Percentiles rank a stretch among this genome's conserved stretches.
These are phyloP conservation scores for Linderniella brevidens DNA, from an alignment of 257 asterid genomes.

Conservation along the genomic window DNA sequence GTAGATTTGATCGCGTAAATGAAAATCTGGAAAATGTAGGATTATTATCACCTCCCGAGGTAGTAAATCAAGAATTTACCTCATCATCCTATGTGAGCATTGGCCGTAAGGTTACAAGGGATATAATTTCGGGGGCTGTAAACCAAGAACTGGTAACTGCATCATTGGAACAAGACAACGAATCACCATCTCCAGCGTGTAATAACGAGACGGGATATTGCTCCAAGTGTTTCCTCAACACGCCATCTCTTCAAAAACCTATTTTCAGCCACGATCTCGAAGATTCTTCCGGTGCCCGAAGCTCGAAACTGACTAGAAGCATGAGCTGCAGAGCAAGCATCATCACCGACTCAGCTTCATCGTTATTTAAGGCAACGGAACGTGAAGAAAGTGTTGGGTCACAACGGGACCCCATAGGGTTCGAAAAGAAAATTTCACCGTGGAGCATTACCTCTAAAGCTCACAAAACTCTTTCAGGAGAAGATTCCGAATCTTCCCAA, in stretches of 20 bases:
- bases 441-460: no score
- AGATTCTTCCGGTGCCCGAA: slow-evolving; percentile 17
- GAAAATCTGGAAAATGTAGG: slow-evolving; percentile 2
- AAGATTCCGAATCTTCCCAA: slow-evolving; percentile 28
- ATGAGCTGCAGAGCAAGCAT: slow-evolving; percentile 62
- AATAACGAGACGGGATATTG: no score
- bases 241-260: slow-evolving; percentile 18
- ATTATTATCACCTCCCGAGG: not conserved
- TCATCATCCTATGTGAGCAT: not conserved
- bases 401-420: slow-evolving; percentile 26
- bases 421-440: slow-evolving; percentile 21
- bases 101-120: not conserved
- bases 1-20: no score
- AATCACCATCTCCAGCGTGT: slow-evolving; percentile 1
- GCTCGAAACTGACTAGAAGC: slow-evolving; percentile 36
- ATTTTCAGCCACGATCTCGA: slow-evolving; percentile 24
- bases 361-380: slow-evolving; percentile 25
- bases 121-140: not conserved
- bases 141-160: not conserved
- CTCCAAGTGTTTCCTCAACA: not conserved
- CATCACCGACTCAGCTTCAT: slow-evolving; percentile 19
- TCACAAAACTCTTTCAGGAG: slow-evolving; percentile 14
- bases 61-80: not conserved
- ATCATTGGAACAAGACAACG: slow-evolving; percentile 8
- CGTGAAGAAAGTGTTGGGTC: slow-evolving; percentile 25